Base-by-base conservation (phyloP, 2,329 filamentous ascomycete species). In the Ustilaginoidea virens region DNA sequence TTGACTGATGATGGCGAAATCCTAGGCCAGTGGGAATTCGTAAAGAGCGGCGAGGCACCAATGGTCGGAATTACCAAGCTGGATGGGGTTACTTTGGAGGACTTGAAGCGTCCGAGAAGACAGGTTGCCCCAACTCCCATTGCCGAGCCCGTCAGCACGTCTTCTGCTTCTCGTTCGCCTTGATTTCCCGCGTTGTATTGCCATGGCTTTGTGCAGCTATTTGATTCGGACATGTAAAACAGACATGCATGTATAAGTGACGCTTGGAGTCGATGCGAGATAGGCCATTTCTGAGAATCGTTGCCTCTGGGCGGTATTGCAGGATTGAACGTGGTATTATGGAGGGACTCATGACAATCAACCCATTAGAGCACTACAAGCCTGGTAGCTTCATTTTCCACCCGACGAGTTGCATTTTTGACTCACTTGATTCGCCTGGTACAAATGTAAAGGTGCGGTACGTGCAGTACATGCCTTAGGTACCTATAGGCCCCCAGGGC, bases 41-140 rank as follows among this genome's bases (percentile, higher is more conserved):
- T 94, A 19, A 83, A 77, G 62, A 94, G 82, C 57, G 85, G 83
- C 6, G 90, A 94, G 44, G 66, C 85, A 3, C 74, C 90, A 0
- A 70, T 93, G 21, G 87, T 98, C 48, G 90, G 90, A 17, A 74
- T 94, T 37, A 96, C 86, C 13, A 94, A 93, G 55, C 58, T 98
- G 31, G 72, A 83, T 34, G 85, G 85, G 7, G 53, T 92, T 17
- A 92, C 85, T 14, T 55, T 87, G 45, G 82, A 87, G 42, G 76
- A 80, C 23, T 58, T 98, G 48, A 90, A 83, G 63, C 72, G 74
- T 44, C 80, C 86, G 27, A 71, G 85, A 54, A 69, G 74, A 48
- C 65, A 72, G 46, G 53, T 80, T 36, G 65, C 70, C 19, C 57
- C 63, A 1, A 51, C 48, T 7, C 35, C 50, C 4, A 40, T 51